phyloP scores from a whole-genome alignment of 495 filamentous ascomycete species.

The Monascus purpureus region DNA sequence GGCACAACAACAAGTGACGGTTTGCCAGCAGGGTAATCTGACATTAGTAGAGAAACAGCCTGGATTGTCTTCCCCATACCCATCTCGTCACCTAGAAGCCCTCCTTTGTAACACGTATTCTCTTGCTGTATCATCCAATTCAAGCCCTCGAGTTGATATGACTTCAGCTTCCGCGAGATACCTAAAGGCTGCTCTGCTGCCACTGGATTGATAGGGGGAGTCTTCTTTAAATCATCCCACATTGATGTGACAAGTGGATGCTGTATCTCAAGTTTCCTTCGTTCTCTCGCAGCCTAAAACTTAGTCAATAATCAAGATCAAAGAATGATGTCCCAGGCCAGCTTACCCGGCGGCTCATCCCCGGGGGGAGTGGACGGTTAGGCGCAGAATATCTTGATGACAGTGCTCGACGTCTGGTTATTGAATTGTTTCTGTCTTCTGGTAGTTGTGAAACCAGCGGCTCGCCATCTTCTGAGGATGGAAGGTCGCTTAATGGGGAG shows the following conservation, averaged over 20 bases:
- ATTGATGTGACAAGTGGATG: slow-evolving; percentile 71
- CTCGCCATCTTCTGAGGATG: no score
- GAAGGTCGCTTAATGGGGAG: no score
- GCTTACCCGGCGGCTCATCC: slow-evolving; percentile 23
- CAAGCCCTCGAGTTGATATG: slow-evolving; percentile 85
- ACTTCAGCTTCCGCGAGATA: slow-evolving; percentile 72
- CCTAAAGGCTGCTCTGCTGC: slow-evolving; percentile 59
- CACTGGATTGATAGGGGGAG: slow-evolving; percentile 48
- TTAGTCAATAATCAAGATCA: slow-evolving; percentile 2
- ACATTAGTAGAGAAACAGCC: slow-evolving; percentile 93
- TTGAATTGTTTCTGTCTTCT: no score
- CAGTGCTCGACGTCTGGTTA: no score
- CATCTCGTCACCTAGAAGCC: slow-evolving; percentile 91
- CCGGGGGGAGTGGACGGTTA: slow-evolving; percentile 1
- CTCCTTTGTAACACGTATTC: slow-evolving; percentile 68
- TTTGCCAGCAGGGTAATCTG: slow-evolving; percentile 69
- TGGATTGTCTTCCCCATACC: slow-evolving; percentile 98
- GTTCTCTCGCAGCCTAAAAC: slow-evolving; percentile 31
- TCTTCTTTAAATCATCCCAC: slow-evolving; percentile 63
- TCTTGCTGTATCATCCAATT: slow-evolving; percentile 92
- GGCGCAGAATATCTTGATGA: no score
- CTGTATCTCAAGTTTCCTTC: slow-evolving; percentile 51
- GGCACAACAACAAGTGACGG: slow-evolving; percentile 85
- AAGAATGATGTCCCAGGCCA: neutral
- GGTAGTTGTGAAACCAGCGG: no score